phyloP scores from a whole-genome alignment of 176 grass and related monocot species.

The Cenchrus purpureus region DNA sequence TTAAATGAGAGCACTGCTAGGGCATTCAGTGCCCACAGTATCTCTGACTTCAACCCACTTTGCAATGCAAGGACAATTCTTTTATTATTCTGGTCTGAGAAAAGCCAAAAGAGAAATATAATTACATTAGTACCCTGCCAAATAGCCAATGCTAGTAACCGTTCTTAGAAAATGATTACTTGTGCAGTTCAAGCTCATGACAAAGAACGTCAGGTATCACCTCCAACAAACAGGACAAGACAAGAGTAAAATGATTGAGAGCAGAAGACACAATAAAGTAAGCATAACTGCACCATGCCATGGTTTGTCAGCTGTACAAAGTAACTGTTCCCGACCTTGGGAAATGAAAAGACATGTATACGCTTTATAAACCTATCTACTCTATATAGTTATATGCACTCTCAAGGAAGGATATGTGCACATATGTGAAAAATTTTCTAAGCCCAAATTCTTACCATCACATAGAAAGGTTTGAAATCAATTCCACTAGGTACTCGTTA shows the following conservation, averaged over 20 bases:
- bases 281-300: background rate
- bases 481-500: slow-evolving; percentile 2
- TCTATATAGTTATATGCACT: background rate
- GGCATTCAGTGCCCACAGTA: slow-evolving; percentile 93
- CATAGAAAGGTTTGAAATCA: background rate
- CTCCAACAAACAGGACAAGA: slow-evolving; percentile 1
- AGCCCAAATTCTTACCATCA: background rate
- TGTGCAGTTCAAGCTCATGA: slow-evolving; percentile 23
- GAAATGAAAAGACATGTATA: slow-evolving; percentile 7
- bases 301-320: background rate
- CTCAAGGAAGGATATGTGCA: slow-evolving; percentile 4
- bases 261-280: background rate
- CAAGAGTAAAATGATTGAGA: slow-evolving; percentile 3
- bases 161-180: slow-evolving; percentile 22
- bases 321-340: background rate
- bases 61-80: slow-evolving; percentile 98
- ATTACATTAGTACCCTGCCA: background rate
- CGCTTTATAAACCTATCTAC: background rate
- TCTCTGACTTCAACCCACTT: slow-evolving; percentile 95
- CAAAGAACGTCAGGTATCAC: slow-evolving; percentile 19
- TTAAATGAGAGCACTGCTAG: slow-evolving; percentile 95
- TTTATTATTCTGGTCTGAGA: slow-evolving; percentile 94
- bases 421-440: background rate
- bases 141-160: slow-evolving; percentile 16
- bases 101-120: slow-evolving; percentile 45